These are phyloP conservation scores for Crithidia thermophila DNA, from an alignment of 208 protist species.

Conservation along the genomic window DNA sequence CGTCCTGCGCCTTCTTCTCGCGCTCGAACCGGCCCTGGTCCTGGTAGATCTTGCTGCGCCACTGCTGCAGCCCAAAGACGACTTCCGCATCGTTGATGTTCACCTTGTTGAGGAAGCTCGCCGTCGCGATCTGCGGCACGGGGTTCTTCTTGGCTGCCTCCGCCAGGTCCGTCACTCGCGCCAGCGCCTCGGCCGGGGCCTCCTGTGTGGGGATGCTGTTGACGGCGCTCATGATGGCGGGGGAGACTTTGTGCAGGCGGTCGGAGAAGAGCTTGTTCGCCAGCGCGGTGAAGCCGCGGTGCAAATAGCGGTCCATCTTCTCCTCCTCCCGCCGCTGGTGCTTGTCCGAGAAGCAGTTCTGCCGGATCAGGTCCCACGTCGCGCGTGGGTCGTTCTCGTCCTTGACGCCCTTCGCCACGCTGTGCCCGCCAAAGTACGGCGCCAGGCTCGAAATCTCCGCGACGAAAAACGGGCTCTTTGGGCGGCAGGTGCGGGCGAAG, in stretches of 20 bases:
- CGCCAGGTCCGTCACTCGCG: conserved; percentile 40
- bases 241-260: conserved; percentile 79
- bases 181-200: conserved; percentile 31
- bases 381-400: conserved; percentile 69
- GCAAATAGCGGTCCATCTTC: conserved; percentile 71
- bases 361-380: conserved; percentile 75
- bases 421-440: conserved; percentile 70
- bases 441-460: conserved; percentile 77
- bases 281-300: conserved; percentile 80
- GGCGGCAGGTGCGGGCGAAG: conserved; percentile 87
- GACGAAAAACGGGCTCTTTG: conserved; percentile 92
- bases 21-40: conserved; percentile 64
- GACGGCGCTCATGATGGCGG: conserved; percentile 72
- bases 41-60: conserved; percentile 89
- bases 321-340: conserved; percentile 66
- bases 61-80: conserved; percentile 89
- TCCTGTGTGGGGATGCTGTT: conserved; percentile 80
- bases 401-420: conserved; percentile 58
- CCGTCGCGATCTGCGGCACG: conserved; percentile 60
- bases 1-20: conserved; percentile 68
- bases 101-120: conserved; percentile 87
- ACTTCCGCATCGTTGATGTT: conserved; percentile 90
- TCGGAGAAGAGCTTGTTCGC: conserved; percentile 91
- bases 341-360: conserved; percentile 74
- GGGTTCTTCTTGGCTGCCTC: conserved; percentile 61